Evolutionary conservation across 768 basidiomycete genomes (phyloP), one percentile per base, ranked within the genome.

Genomic region (Termitomyces sp.): DNA sequence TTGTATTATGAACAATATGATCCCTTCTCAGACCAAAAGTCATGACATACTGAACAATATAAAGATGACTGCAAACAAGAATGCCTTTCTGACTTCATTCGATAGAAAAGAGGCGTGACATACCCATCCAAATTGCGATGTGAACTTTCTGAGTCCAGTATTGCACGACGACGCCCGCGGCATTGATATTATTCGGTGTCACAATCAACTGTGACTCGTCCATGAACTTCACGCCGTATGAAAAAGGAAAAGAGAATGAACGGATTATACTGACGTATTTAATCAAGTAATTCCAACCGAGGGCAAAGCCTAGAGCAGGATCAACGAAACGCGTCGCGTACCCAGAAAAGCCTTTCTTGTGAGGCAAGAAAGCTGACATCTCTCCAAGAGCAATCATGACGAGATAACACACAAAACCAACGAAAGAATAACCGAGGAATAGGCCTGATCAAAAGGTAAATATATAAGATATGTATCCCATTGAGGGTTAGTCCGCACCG

Each of bases 241-340:
- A 28, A 7, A n/a, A n/a, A n/a, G n/a, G n/a, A n/a, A n/a, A 38
- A 15, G 9, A 35, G 1, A 15, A 42, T 22, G 5, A 57, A 17
- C 34, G 15, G 50, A 46, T 4, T 24, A 7, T 14, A 64, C 76
- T 59, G 46, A 77, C 77, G 60, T 78, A 79, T 76, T 82, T 82
- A 56, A 78, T 64, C 42, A 85, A 68, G 63, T 85, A 84, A 64
- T 84, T 85, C 73, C 77, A 85, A 46, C 84, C 85, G 17, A 85
- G 67, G 15, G 81, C 84, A 65, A 87, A 87, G 38, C 82, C 84
- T 44, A 85, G 74, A 21, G 84, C 83, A 49, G 85, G 84, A 65
- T 87, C 85, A 21, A 81, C 79, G 61, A 84, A 84, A 46, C 85
- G 79, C 2, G 82, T 79, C 0, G 83, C 82, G 62, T 84, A 84